phyloP scores from a whole-genome alignment of 2,329 filamentous ascomycete species.

The Emericellopsis cladophorae region DNA sequence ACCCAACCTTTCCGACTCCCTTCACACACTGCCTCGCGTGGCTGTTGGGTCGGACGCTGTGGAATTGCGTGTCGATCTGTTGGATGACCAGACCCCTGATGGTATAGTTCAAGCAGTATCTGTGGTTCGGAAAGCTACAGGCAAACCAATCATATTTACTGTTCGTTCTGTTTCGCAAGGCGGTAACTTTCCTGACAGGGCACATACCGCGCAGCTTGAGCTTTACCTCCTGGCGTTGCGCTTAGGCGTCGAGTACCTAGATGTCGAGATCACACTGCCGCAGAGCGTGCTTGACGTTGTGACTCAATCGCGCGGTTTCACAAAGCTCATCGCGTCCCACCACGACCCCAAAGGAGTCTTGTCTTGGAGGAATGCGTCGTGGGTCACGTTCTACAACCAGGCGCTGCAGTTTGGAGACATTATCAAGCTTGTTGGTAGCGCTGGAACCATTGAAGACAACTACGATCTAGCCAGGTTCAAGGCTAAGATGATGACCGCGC shows the following conservation, averaged over 20 bases:
- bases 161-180: conserved; percentile 77
- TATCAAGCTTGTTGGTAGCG: conserved; percentile 85
- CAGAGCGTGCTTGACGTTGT: conserved; percentile 61
- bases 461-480: conserved; percentile 76
- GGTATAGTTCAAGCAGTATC: conserved; percentile 76
- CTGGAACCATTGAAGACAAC: conserved; percentile 69
- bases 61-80: conserved; percentile 83
- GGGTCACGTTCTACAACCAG: conserved; percentile 81
- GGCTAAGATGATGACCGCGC: conserved; percentile 55
- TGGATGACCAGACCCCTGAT: conserved; percentile 63
- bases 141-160: conserved; percentile 83
- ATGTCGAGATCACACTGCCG: conserved; percentile 81
- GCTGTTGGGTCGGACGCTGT: conserved; percentile 84
- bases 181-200: conserved; percentile 72
- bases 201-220: conserved; percentile 54
- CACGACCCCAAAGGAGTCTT: conserved; percentile 72
- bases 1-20: conserved; percentile 54
- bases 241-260: conserved; percentile 82
- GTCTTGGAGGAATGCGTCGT: conserved; percentile 87
- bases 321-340: conserved; percentile 87
- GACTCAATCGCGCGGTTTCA: conserved; percentile 52
- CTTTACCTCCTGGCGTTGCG: conserved; percentile 71
- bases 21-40: conserved; percentile 55
- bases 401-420: conserved; percentile 84
- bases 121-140: conserved; percentile 57